A percentile compares a stretch with the other conserved stretches of the same genome.
phyloP scores from a whole-genome alignment of 192 early-diverging fungal genomes.

The Podila clonocystis region DNA sequence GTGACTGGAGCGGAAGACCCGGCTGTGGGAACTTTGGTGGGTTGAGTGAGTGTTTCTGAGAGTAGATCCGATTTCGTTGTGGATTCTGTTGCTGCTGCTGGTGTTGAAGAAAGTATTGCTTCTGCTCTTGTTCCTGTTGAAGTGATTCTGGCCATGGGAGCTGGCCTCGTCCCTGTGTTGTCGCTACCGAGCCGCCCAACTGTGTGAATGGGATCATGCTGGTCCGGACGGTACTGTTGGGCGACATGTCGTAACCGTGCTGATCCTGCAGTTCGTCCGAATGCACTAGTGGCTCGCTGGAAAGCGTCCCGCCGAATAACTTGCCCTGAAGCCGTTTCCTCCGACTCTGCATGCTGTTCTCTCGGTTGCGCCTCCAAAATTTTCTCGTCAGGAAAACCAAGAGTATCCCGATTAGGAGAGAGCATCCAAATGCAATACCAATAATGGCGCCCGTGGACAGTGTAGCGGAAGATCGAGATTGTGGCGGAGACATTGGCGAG shows the following conservation, averaged over 20 bases:
- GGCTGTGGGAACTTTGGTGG: not conserved
- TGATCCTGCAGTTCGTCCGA: not conserved
- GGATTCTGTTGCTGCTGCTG: not conserved
- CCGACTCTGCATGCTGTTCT: not conserved
- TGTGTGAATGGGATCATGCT: not conserved
- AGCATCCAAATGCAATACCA: not conserved
- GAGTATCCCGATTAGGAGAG: not conserved
- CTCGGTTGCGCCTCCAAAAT: not conserved
- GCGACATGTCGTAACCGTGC: not conserved
- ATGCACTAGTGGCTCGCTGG: not conserved
- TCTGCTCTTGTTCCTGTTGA: not conserved
- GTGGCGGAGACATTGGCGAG: not conserved
- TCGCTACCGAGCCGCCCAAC: not conserved
- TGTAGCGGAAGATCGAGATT: not conserved
- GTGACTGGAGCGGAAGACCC: not conserved
- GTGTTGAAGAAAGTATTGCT: not conserved
- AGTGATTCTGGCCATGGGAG: no score
- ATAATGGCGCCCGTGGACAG: not conserved
- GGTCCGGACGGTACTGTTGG: not conserved
- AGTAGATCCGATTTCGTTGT: not conserved
- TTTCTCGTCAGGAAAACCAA: not conserved
- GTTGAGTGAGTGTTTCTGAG: not conserved
- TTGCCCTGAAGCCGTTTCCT: constrained; percentile 1
- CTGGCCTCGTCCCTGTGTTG: not conserved
- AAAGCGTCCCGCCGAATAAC: not conserved